Evolutionary conservation across 768 basidiomycete genomes (phyloP), one percentile per base, ranked within the genome.

Genomic region (Neoboletus brunneissimus): DNA sequence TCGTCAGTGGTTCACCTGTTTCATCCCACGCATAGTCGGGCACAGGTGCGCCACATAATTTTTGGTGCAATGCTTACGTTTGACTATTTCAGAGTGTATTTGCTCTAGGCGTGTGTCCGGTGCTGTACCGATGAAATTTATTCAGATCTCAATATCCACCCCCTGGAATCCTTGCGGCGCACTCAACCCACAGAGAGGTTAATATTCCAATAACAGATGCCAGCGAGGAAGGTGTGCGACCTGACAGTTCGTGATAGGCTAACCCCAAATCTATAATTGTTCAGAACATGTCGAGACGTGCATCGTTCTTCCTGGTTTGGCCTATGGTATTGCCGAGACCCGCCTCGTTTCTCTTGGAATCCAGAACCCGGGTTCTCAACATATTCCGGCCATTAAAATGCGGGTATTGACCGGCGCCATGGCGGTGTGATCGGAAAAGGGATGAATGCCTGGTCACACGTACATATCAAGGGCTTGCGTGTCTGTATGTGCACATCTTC

Each of bases 341-440:
- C 65, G 63, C 11, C 73, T 86, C 25, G 77, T 80, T 34, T 76
- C 82, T 34, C 66, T 72, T 6, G 82, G 80, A 12, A 72, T 88
- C 32, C 74, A 79, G 34, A 83, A 87, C 58, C 65, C 73, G n/a
- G 72, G 79, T 54, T 86, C 84, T 0, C 66, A 73, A 8, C 81
- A 82, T 56, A 77, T 87, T 23, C 84, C 83, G 4, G 18, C 31
- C 0, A 63, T 83, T 7, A 77, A 55, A 67, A 69, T 15, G 77
- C 76, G 0, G 65, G 76, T 25, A 61, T 85, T 44, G 70, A 63
- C 57, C 75, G 85, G 35, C 76, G 76, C 1, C 75, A 78, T 27
- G 82, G 0, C 83, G 82, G 11, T 70, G n/a, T n/a, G n/a, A 72
- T 87, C 5, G 84, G 85, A 1, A 62, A 76, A 46, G 86, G 88